A percentile compares a stretch with the other conserved stretches of the same genome.
Conservation (phyloP, 108 stramenopile genomes). For the Asterionellopsis glacialis region DNA sequence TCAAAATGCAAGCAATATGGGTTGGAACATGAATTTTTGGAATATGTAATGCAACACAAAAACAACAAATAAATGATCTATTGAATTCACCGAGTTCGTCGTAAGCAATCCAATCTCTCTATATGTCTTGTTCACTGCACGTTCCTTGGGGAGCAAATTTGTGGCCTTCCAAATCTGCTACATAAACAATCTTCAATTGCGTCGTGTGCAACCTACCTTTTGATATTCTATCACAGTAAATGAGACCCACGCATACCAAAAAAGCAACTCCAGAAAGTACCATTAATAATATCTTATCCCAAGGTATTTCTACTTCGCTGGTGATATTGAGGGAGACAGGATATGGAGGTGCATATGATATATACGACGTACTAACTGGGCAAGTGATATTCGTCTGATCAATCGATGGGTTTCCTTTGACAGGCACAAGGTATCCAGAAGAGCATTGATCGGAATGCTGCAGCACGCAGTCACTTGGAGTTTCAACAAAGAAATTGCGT, state of each 20-base stretch:
- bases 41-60: constrained; percentile 55
- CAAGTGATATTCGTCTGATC: not conserved
- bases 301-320: not conserved
- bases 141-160: too few relatives aligned
- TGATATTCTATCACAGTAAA: too few relatives aligned
- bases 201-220: too few relatives aligned
- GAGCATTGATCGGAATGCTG: constrained; percentile 29
- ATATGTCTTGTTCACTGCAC: too few relatives aligned
- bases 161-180: too few relatives aligned
- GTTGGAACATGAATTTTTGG: constrained; percentile 46
- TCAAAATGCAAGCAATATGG: constrained; percentile 25
- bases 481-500: constrained; percentile 34
- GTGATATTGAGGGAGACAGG: constrained; percentile 16
- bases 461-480: constrained; percentile 24
- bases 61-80: too few relatives aligned
- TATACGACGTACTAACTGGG: not conserved
- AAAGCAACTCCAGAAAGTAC: too few relatives aligned
- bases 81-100: too few relatives aligned
- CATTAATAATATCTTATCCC: too few relatives aligned
- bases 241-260: too few relatives aligned
- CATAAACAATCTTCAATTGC: too few relatives aligned
- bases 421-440: constrained; percentile 24
- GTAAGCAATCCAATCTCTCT: too few relatives aligned
- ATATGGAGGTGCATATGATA: constrained; percentile 7
- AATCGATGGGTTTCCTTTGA: constrained; percentile 7